A percentile compares a stretch with the other conserved stretches of the same genome.
phyloP scores from a whole-genome alignment of 192 early-diverging fungal genomes.

The Backusella circina region DNA sequence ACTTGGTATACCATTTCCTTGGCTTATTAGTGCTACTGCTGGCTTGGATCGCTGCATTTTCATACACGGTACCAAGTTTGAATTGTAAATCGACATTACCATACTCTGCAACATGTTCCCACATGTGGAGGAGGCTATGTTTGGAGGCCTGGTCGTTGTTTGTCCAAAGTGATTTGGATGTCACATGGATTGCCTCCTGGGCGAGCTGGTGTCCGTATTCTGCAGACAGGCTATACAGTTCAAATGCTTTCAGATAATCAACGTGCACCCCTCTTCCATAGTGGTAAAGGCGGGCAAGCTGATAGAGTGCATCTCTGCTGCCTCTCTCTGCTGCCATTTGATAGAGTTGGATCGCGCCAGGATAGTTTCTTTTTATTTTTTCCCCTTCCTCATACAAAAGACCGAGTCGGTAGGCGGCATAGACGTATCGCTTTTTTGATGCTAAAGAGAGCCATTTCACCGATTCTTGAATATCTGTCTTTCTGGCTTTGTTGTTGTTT shows the following conservation, averaged over 20 bases:
- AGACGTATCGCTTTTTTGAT: neutral
- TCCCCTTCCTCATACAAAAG: neutral
- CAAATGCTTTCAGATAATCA: neutral
- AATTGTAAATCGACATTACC: no score
- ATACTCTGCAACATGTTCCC: no score
- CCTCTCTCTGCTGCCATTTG: neutral
- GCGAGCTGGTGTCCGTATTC: neutral
- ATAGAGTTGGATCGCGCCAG: neutral
- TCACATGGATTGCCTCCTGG: neutral
- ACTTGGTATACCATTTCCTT: no score
- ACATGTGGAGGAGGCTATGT: no score
- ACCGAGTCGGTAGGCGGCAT: neutral
- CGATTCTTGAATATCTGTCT: neutral
- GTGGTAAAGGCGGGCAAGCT: neutral
- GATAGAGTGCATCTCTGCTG: neutral
- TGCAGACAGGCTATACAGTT: neutral
- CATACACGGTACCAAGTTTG: no score
- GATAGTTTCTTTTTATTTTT: neutral
- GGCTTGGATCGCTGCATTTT: no score
- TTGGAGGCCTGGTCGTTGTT: neutral
- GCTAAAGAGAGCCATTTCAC: neutral
- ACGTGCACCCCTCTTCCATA: neutral
- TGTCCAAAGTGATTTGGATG: neutral
- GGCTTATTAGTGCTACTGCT: no score
- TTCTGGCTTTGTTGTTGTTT: neutral